A percentile compares a stretch with the other conserved stretches of the same genome.
phyloP scores from a whole-genome alignment of 495 filamentous ascomycete genomes.

The Usnea hakonensis region DNA sequence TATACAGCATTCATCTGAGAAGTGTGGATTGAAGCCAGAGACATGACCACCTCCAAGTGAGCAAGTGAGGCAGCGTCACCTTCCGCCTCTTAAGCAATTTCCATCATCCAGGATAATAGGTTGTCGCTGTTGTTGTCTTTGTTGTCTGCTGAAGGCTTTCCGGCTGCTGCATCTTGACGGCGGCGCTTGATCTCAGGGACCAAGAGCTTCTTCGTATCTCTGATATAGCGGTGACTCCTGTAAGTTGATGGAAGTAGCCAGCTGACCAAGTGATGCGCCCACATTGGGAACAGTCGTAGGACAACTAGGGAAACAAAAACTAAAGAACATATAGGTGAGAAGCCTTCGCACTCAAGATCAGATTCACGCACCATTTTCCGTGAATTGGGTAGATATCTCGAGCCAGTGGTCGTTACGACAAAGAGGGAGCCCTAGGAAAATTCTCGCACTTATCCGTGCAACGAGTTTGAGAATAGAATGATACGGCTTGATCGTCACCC shows the following conservation, averaged over 20 bases:
- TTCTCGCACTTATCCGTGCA: constrained; percentile 1
- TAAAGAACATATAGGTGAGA: neutral
- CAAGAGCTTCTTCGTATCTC: neutral
- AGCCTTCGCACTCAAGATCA: neutral
- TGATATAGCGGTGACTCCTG: neutral
- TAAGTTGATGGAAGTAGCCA: neutral
- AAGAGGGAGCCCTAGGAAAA: neutral
- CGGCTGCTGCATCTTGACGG: neutral
- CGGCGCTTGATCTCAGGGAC: neutral
- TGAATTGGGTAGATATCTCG: constrained; percentile 4
- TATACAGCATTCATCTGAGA: constrained; percentile 10
- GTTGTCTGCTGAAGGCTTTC: neutral
- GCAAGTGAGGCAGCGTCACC: constrained; percentile 2
- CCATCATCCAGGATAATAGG: constrained; percentile 5
- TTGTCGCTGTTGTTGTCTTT: neutral
- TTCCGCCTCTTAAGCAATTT: neutral
- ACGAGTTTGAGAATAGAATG: neutral
- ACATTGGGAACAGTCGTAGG: neutral
- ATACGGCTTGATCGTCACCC: constrained; percentile 3
- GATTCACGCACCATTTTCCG: neutral
- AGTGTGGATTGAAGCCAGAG: constrained; percentile 9
- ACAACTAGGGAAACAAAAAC: constrained; percentile 4
- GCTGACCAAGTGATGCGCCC: neutral
- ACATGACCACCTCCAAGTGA: constrained; percentile 12
- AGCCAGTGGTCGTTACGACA: constrained; percentile 3